Evolutionary conservation across 768 basidiomycete genomes (phyloP), one percentile per base, ranked within the genome.

Genomic region (Lactarius indigo): DNA sequence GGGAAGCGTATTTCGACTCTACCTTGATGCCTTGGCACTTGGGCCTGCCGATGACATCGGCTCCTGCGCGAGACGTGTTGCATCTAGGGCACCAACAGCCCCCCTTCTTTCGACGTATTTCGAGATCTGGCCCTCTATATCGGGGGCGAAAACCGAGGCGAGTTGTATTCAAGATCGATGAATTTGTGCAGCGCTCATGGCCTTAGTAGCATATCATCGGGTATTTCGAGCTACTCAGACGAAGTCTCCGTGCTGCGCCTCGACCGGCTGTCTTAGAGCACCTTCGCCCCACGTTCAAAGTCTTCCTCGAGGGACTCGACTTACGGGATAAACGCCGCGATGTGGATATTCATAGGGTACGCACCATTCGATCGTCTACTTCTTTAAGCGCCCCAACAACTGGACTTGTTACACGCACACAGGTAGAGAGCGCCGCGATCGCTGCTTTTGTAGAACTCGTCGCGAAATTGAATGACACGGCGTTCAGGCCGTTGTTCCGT

Each of bases 401-500:
- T 57, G 41, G 52, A 26, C 39, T n/a, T 62, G 18, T 23, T 17
- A 44, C 39, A 9, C 44, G 39, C 35, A 7, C 44, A 3, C 64
- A 91, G 88, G 79, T 82, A n/a, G 84, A 87, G 75, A 70, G 74
- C 8, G 74, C 76, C 52, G 78, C 85, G 12, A 85, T 92, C 64
- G 75, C 83, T 1, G 89, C 95, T 0, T 98, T 97, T 83, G 82
- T 89, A 13, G 92, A 96, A 75, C 79, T 98, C 10, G 91, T 95
- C 13, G 86, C 93, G 62, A 98, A 98, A 76, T 81, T 99, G 61
- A 97, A 96, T 73, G 97, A 98, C 71, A 85, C 86, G 0, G 84
- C 89, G 0, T 98, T 99, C 86, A 85, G 87, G 68, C 95, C 96
- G 1, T 79, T 98, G 18, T 96, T 98, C 84, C 87, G 94, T 63